These are phyloP conservation scores for Samsoniella hepiali DNA, from an alignment of 2,329 filamentous ascomycete species.

Conservation along the genomic window DNA sequence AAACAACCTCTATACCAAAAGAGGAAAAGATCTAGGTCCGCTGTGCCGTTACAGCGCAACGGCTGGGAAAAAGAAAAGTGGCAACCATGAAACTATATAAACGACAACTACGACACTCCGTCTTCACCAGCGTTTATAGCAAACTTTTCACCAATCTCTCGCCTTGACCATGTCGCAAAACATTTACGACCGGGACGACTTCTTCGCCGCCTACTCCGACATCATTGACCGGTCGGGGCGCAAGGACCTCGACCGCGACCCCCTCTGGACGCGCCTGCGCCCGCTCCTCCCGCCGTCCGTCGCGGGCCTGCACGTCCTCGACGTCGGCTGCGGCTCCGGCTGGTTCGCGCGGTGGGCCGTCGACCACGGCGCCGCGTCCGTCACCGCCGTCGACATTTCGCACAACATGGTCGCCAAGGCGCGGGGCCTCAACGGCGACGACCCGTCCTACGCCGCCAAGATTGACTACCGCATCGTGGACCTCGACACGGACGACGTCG, in stretches of 20 bases:
- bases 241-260: constrained; percentile 37
- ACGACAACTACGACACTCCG: background rate
- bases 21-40: background rate
- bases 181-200: constrained; percentile 39
- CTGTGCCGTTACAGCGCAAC: background rate
- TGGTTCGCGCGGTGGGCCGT: constrained; percentile 44
- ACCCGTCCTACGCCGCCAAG: constrained; percentile 22
- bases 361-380: constrained; percentile 34
- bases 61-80: background rate
- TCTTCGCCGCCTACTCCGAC: constrained; percentile 42
- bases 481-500: constrained; percentile 30
- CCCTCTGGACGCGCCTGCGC: constrained; percentile 43
- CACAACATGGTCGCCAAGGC: constrained; percentile 42
- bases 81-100: background rate
- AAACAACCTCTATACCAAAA: background rate
- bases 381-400: constrained; percentile 41
- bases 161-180: constrained; percentile 34
- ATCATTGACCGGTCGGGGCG: constrained; percentile 38
- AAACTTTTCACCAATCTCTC: background rate
- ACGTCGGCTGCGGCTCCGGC: constrained; percentile 46
- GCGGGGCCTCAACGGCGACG: constrained; percentile 24
- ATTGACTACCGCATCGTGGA: constrained; percentile 34
- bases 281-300: constrained; percentile 35
- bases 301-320: constrained; percentile 34
- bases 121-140: background rate